Evolutionary conservation across 441 rosid species (phyloP).

Genomic region (Pelargonium citronellum): DNA sequence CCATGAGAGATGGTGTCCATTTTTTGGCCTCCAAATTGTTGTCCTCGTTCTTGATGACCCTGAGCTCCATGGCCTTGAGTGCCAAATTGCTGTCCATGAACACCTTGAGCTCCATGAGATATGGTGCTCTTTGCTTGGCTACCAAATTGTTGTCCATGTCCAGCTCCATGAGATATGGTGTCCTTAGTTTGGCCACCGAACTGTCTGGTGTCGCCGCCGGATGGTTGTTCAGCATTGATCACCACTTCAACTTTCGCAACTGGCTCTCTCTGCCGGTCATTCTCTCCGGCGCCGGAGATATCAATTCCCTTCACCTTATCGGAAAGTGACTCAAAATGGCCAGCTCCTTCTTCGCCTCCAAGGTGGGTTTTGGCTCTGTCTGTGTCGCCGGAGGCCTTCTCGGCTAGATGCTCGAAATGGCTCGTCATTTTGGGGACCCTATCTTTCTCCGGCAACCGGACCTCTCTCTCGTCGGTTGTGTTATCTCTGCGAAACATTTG

Average conservation of each 20-base stretch:
- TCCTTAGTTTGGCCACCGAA: too few relatives aligned
- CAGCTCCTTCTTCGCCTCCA: background rate
- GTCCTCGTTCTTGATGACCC: too few relatives aligned
- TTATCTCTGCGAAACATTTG: background rate
- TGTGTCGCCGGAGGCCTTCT: background rate
- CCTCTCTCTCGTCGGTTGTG: background rate
- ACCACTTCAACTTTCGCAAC: background rate
- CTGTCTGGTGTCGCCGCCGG: too few relatives aligned
- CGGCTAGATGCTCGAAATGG: background rate
- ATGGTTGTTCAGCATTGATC: background rate
- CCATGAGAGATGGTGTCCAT: too few relatives aligned
- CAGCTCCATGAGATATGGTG: too few relatives aligned
- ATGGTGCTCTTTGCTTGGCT: too few relatives aligned
- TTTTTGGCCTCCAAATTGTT: too few relatives aligned
- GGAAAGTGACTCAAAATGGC: background rate
- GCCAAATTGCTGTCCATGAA: too few relatives aligned
- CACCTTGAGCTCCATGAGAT: too few relatives aligned
- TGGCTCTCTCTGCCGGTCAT: background rate
- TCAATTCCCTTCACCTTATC: background rate
- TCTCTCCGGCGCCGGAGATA: too few relatives aligned
- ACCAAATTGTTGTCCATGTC: too few relatives aligned
- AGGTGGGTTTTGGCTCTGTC: background rate
- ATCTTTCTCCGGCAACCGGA: background rate
- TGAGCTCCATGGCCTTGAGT: too few relatives aligned
- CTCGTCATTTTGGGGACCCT: background rate